A percentile compares a stretch with the other conserved stretches of the same genome.
Conservation (phyloP, 257 asterid genomes). For the Leptodermis oblonga region DNA sequence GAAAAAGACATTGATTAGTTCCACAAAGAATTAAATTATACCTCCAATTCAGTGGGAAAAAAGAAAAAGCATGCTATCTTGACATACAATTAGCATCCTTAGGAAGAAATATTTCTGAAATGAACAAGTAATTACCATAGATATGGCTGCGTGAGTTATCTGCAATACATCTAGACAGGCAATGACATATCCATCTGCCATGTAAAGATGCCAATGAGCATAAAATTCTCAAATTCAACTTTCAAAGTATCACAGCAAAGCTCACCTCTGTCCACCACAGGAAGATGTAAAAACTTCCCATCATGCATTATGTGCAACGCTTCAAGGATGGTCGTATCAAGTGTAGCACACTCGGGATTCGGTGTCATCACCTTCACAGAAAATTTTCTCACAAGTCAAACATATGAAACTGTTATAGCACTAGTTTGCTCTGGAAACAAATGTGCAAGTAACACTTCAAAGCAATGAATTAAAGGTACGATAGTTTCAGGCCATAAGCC, state of each 20-base stretch:
- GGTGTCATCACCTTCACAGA: constrained; percentile 78
- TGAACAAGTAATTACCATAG: constrained; percentile 50
- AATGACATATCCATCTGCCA: constrained; percentile 67
- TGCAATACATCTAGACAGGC: constrained; percentile 89
- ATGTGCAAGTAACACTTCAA: neutral
- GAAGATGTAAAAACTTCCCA: constrained; percentile 83
- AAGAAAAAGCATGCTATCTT: neutral
- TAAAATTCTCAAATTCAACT: neutral
- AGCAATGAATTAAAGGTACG: neutral
- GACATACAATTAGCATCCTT: neutral
- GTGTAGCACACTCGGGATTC: constrained; percentile 77
- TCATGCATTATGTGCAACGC: constrained; percentile 95
- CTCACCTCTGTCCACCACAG: constrained; percentile 80
- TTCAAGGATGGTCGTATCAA: constrained; percentile 81
- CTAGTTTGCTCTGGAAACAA: neutral
- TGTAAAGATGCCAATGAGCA: constrained; percentile 19
- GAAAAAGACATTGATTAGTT: neutral
- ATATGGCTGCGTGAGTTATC: constrained; percentile 85
- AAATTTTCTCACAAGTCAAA: constrained; percentile 15
- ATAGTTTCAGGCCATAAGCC: neutral
- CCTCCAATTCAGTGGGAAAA: neutral
- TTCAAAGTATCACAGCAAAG: constrained; percentile 11
- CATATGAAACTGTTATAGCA: neutral
- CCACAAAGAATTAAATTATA: neutral
- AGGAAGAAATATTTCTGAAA: neutral